phyloP scores from a whole-genome alignment of 2,329 filamentous ascomycete genomes.

The Stachybotrys chartarum region DNA sequence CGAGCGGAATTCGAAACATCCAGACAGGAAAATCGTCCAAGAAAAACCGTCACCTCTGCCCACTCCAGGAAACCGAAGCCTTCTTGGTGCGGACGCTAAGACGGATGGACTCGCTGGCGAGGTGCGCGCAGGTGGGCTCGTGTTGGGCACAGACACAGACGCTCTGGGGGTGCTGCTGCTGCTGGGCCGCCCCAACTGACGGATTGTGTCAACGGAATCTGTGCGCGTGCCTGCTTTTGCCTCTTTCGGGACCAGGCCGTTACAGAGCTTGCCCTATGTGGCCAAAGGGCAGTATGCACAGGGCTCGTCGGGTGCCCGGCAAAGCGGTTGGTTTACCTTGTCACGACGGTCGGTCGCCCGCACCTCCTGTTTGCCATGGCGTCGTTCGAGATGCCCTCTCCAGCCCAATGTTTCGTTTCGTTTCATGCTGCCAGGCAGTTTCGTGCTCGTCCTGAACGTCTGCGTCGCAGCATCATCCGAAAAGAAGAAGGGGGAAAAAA shows the following conservation, averaged over 20 bases:
- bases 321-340: background rate
- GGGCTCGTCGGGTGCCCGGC: too few species aligned
- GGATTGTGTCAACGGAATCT: background rate
- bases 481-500: background rate
- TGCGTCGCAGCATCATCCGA: background rate
- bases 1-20: constrained; percentile 1
- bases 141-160: background rate
- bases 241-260: too few species aligned
- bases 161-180: background rate
- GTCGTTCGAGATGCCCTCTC: background rate
- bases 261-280: too few species aligned
- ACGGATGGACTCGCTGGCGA: background rate
- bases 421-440: background rate
- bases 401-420: background rate
- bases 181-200: background rate
- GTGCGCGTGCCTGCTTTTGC: too few species aligned
- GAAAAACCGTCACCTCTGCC: background rate
- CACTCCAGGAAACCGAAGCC: background rate
- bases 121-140: background rate
- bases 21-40: background rate
- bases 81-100: background rate
- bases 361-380: background rate
- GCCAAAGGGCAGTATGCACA: too few species aligned
- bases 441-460: background rate
- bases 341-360: background rate